Base-by-base conservation (phyloP, 305 asterid genomes). In the Striga hermonthica region DNA sequence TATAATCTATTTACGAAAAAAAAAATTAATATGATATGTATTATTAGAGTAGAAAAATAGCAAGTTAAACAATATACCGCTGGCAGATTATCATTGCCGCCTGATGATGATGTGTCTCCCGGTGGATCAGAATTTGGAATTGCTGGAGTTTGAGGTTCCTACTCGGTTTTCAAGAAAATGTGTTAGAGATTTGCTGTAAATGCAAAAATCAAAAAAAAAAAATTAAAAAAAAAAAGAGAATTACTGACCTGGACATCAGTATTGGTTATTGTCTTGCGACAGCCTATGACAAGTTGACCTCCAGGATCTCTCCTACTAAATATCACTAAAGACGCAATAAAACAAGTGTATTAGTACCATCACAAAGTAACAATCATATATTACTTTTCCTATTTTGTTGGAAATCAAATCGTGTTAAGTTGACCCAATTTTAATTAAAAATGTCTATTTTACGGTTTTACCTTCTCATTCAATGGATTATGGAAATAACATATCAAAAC, bases 261-360 rank as follows among this genome's bases (percentile, higher is more conserved):
- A 71, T 68, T 80, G 82, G 67, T 84, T 48, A 86, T 66, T 69
- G 91, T 87, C 82, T 86, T 94, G 55, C 99, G 89, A 76, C 89
- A 86, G 54, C 99, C 97, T 76, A 90, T 90, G 70, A 94, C 91
- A 65, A 90, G 92, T 66, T 86, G 90, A 60, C 91, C 83, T 62
- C 91, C 93, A 7, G 97, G 95, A 64, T 94, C 99, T 66, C 74
- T 86, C 65, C 91, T 83, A 80, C 96, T 88, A 76, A 94, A 94
- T 36, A 85, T 86, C 83, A 94, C 99, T 94, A 31, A 22, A 22
- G 31, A 2, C 28, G 56, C 60, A 67, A 39, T 31, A 53, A 6
- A 70, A 48, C 7, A 72, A 43, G 36, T 13, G 34, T 9, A 62
- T 60, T 44, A 39, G 68, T 62, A 57, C 71, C 73, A 22, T 54